Conservation (phyloP, 176 grass and related monocot genomes). For the Lolium multiflorum region DNA sequence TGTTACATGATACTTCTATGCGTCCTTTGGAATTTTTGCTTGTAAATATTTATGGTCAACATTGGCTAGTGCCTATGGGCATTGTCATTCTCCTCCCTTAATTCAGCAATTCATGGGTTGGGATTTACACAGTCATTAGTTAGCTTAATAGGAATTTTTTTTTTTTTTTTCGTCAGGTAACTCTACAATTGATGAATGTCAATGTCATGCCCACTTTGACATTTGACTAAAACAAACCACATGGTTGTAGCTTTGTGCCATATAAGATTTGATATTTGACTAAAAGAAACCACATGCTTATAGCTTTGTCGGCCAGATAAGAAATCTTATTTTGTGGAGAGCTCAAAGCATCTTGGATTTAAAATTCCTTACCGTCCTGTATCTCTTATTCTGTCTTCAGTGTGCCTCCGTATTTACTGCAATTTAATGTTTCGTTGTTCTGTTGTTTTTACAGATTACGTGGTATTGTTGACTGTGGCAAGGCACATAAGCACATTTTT, state of each 20-base stretch:
- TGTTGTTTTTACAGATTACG: conserved; percentile 54
- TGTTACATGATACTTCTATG: background rate
- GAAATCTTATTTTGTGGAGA: conserved; percentile 12
- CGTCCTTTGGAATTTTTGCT: background rate
- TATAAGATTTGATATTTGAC: conserved; percentile 12
- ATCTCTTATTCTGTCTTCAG: background rate
- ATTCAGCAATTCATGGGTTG: background rate
- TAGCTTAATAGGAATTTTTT: conserved; percentile 5
- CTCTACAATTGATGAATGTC: conserved; percentile 6
- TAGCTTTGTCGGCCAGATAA: conserved; percentile 16
- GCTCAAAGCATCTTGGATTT: background rate
- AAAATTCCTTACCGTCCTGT: conserved; percentile 3
- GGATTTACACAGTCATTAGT: background rate
- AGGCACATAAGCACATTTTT: conserved; percentile 73
- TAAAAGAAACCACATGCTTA: background rate
- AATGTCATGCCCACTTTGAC: background rate
- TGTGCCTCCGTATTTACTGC: conserved; percentile 20
- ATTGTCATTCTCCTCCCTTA: background rate
- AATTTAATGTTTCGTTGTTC: conserved; percentile 5
- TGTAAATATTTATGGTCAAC: conserved; percentile 9
- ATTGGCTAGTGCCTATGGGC: background rate
- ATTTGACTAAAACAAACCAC: conserved; percentile 1
- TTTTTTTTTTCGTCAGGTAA: background rate
- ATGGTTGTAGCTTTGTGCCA: background rate
- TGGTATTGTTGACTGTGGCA: conserved; percentile 92